Conservation (phyloP, 257 asterid genomes). For the Lycium ferocissimum region DNA sequence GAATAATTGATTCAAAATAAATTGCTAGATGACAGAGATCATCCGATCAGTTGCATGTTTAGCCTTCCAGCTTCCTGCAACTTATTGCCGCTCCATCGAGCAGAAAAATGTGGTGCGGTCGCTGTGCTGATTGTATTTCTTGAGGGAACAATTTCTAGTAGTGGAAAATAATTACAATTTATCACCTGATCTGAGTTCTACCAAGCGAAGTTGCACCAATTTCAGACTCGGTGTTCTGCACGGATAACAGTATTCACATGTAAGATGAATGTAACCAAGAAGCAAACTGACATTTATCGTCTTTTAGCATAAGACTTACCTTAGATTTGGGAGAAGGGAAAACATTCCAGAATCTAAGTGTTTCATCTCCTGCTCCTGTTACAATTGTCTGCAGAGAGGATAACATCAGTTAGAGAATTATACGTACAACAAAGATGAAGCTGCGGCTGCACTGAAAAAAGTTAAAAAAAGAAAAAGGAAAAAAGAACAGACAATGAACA, state of each 20-base stretch:
- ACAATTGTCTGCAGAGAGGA: slow-evolving; percentile 73
- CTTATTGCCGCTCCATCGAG: neutral
- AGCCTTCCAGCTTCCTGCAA: slow-evolving; percentile 13
- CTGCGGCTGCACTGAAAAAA: slow-evolving; percentile 14
- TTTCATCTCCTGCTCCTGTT: slow-evolving; percentile 99
- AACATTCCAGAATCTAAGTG: slow-evolving; percentile 94
- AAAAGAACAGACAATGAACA: neutral
- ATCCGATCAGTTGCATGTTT: neutral
- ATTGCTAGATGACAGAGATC: slow-evolving; percentile 31
- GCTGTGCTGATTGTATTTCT: neutral
- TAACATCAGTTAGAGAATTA: neutral
- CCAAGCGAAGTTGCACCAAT: slow-evolving; percentile 93
- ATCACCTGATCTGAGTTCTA: slow-evolving; percentile 85
- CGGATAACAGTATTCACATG: neutral
- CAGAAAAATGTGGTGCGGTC: slow-evolving; percentile 18
- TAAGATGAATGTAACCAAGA: slow-evolving; percentile 24
- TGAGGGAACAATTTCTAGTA: slow-evolving; percentile 3
- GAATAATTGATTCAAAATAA: slow-evolving; percentile 27
- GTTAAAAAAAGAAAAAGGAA: neutral
- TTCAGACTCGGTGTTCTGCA: slow-evolving; percentile 87
- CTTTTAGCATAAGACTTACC: slow-evolving; percentile 47
- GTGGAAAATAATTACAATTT: slow-evolving; percentile 8
- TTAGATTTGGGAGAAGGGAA: slow-evolving; percentile 94
- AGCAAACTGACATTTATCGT: neutral
- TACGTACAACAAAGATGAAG: neutral